Evolutionary conservation across 2,329 filamentous ascomycete genomes (phyloP), one percentile per base, ranked within the genome.

Genomic region (Berkeleyomyces basicola): DNA sequence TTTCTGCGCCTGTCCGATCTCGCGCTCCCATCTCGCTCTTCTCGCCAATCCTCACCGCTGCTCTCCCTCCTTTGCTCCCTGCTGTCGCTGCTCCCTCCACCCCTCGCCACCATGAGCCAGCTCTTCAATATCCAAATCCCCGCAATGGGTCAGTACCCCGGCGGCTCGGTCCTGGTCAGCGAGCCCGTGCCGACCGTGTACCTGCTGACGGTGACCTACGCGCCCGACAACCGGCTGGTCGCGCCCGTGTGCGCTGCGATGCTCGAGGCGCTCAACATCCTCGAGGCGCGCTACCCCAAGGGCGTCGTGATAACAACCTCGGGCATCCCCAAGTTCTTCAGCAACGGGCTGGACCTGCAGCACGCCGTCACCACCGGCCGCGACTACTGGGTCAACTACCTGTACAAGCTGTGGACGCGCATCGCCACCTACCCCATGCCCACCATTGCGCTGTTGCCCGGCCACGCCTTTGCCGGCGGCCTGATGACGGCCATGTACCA

Each of bases 401-500:
- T 66, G 46, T 64, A 66, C 37, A 51, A 47, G 43, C 57, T 66
- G 47, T 64, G 46, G 58, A 11, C 23, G 59, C 47, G 40, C 57
- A 58, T 62, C 2, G 53, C 7, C 42, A 73, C 74, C 59, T 92
- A 84, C 70, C 87, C 88, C 11, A 90, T 91, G 87, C 88, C 88
- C 33, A 93, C 88, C 2, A 73, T 93, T 59, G 85, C 87, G n/a
- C 76, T 90, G 7, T 70, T 92, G 62, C 90, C 89, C 68, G 88
- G 88, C 31, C 89, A 95, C 72, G 83, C 85, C 62, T 93, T 90
- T 71, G 89, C 88, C 4, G 88, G 82, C 55, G 88, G 87, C n/a
- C 76, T 91, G 65, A 91, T 93, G 84, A 76, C 87, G 7, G 82
- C 87, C 64, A 88, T 90, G 81, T 83, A 87, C 73, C 87, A 91